These are phyloP conservation scores for Pugionium cornutum DNA, from an alignment of 345 rosid species.

Conservation along the genomic window DNA sequence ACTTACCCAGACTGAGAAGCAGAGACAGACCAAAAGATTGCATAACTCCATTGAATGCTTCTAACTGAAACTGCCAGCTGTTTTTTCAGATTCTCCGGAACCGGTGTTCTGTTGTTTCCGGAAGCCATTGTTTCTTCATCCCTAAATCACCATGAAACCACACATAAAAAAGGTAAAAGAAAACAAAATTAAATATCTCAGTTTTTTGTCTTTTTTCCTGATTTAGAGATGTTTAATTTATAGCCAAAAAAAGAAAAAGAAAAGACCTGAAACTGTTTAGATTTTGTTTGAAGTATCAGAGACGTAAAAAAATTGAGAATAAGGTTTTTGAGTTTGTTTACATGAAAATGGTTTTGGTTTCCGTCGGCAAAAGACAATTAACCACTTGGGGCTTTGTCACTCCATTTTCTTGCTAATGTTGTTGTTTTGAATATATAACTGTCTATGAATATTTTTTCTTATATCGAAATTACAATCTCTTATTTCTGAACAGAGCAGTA, in stretches of 20 bases:
- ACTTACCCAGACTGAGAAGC: constrained; percentile 67
- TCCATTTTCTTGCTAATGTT: neutral
- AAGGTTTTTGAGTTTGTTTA: constrained; percentile 26
- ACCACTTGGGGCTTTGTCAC: neutral
- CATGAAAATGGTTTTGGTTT: constrained; percentile 19
- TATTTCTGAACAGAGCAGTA: constrained; percentile 15
- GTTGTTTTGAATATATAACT: constrained; percentile 4
- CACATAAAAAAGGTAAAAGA: constrained; percentile 3
- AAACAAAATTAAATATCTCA: neutral
- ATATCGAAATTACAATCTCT: constrained; percentile 6
- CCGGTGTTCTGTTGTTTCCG: constrained; percentile 19
- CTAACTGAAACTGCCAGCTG: constrained; percentile 84
- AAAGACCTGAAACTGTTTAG: constrained; percentile 9
- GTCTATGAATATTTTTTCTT: constrained; percentile 5
- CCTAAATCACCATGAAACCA: constrained; percentile 30
- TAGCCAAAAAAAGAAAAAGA: neutral
- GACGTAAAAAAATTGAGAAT: constrained; percentile 3
- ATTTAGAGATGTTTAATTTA: constrained; percentile 11
- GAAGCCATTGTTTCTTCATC: constrained; percentile 38
- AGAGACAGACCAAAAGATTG: constrained; percentile 90
- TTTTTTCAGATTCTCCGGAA: constrained; percentile 63
- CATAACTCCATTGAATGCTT: constrained; percentile 91
- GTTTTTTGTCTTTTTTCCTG: neutral
- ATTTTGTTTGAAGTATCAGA: constrained; percentile 7
- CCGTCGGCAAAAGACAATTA: constrained; percentile 22